Percentiles rank a stretch among this genome's conserved stretches.
phyloP scores from a whole-genome alignment of 352 stramenopile genomes.

The Stramenopiles sp. region DNA sequence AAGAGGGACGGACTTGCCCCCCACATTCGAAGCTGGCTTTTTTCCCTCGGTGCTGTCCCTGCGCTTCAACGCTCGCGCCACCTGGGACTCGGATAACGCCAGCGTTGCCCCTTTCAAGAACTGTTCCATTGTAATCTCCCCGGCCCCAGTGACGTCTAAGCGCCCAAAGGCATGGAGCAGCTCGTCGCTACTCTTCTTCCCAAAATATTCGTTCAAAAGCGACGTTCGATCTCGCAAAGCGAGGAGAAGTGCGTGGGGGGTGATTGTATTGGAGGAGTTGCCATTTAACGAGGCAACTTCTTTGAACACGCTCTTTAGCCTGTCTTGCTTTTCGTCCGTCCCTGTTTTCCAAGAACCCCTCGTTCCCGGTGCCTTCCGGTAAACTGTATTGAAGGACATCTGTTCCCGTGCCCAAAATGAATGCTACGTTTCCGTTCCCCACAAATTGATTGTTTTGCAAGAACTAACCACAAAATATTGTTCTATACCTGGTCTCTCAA shows the following conservation, averaged over 20 bases:
- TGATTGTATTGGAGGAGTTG: background rate
- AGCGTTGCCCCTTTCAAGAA: background rate
- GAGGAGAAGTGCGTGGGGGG: background rate
- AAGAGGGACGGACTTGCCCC: background rate
- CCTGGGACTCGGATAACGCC: background rate
- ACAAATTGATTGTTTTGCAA: too few relatives aligned
- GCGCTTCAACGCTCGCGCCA: background rate
- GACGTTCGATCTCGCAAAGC: background rate
- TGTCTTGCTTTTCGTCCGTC: constrained; percentile 11
- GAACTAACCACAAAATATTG: too few relatives aligned
- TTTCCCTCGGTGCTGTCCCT: background rate
- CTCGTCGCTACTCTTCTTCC: background rate
- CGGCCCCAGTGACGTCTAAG: background rate
- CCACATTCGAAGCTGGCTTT: background rate
- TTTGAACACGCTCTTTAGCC: background rate
- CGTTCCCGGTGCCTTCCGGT: background rate
- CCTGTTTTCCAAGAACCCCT: background rate
- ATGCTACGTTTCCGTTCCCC: too few relatives aligned
- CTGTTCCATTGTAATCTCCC: background rate
- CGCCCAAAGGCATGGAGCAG: background rate
- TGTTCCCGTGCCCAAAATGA: too few relatives aligned
- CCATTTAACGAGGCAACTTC: background rate
- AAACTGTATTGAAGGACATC: constrained; percentile 3
- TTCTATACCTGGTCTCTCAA: too few relatives aligned
- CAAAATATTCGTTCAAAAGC: background rate